phyloP scores from a whole-genome alignment of 2,329 filamentous ascomycete genomes.

The Beauveria rudraprayagi region DNA sequence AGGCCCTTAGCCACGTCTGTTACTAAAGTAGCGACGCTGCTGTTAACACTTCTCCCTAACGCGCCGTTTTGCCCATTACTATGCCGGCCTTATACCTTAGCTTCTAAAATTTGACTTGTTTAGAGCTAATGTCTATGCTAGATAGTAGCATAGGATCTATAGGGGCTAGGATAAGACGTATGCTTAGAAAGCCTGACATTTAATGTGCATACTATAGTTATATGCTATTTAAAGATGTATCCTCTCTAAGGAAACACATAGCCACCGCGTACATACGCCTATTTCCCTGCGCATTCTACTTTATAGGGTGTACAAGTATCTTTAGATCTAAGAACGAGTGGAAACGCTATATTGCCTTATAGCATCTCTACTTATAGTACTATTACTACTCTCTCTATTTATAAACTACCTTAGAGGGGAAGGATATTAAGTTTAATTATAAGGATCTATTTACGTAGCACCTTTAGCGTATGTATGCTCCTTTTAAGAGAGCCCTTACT shows the following conservation, averaged over 20 bases:
- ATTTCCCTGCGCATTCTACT: slow-evolving; percentile 79
- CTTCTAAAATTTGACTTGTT: slow-evolving; percentile 8
- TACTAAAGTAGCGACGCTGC: slow-evolving; percentile 40
- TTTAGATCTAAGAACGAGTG: slow-evolving; percentile 96
- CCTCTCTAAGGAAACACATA: slow-evolving; percentile 57
- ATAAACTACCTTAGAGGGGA: slow-evolving; percentile 43
- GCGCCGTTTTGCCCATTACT: slow-evolving; percentile 6
- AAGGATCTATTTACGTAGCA: slow-evolving; percentile 96
- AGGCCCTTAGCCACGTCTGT: slow-evolving; percentile 55
- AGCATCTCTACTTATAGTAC: slow-evolving; percentile 68
- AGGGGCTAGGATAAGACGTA: slow-evolving; percentile 36
- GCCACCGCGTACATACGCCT: slow-evolving; percentile 61
- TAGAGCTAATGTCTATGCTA: background rate
- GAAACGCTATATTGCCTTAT: slow-evolving; percentile 89
- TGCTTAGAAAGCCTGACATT: slow-evolving; percentile 51
- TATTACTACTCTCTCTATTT: slow-evolving; percentile 57
- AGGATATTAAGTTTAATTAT: slow-evolving; percentile 72
- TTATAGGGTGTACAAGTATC: slow-evolving; percentile 72
- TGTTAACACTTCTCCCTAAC: slow-evolving; percentile 6
- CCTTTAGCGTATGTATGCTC: slow-evolving; percentile 84
- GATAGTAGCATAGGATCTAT: slow-evolving; percentile 25
- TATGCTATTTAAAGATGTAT: slow-evolving; percentile 58
- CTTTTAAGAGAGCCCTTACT: slow-evolving; percentile 48
- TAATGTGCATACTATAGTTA: slow-evolving; percentile 54
- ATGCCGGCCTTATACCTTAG: background rate